A percentile compares a stretch with the other conserved stretches of the same genome.
phyloP scores from a whole-genome alignment of 2,329 filamentous ascomycete genomes.

The Cordyceps militaris region DNA sequence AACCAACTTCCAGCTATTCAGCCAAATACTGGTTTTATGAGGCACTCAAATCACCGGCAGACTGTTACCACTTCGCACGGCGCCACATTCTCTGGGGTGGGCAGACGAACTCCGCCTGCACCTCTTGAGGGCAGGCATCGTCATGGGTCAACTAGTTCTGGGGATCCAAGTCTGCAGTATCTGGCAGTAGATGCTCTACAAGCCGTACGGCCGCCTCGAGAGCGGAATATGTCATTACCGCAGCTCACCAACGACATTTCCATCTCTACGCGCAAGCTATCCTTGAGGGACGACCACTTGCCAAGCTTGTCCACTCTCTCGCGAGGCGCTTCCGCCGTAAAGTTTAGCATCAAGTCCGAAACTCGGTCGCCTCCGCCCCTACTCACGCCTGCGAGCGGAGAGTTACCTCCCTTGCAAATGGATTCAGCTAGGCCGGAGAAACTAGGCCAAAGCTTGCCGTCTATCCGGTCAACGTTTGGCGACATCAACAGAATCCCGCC shows the following conservation, averaged over 20 bases:
- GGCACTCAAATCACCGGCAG: neutral
- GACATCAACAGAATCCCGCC: conserved; percentile 26
- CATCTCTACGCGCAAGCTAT: conserved; percentile 20
- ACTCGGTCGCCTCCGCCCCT: conserved; percentile 20
- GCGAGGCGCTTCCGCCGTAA: conserved; percentile 7
- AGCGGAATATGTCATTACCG: conserved; percentile 10
- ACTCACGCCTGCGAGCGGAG: conserved; percentile 21
- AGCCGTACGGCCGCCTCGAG: conserved; percentile 18
- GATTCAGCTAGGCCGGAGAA: conserved; percentile 29
- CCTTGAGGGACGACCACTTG: conserved; percentile 27
- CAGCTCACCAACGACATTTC: conserved; percentile 10
- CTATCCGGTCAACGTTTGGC: conserved; percentile 31
- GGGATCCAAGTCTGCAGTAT: conserved; percentile 22
- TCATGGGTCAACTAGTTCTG: neutral
- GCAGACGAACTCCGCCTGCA: neutral
- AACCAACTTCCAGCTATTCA: conserved; percentile 1
- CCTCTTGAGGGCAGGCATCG: neutral
- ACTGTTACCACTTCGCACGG: neutral
- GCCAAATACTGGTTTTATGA: neutral
- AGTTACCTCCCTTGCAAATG: conserved; percentile 32
- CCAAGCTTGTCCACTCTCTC: conserved; percentile 12
- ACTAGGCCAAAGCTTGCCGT: conserved; percentile 31
- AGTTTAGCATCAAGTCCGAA: conserved; percentile 14
- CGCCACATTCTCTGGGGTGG: neutral
- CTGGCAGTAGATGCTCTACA: conserved; percentile 28